Base-by-base conservation (phyloP, 768 basidiomycete genomes). In the Lentinula boryana region DNA sequence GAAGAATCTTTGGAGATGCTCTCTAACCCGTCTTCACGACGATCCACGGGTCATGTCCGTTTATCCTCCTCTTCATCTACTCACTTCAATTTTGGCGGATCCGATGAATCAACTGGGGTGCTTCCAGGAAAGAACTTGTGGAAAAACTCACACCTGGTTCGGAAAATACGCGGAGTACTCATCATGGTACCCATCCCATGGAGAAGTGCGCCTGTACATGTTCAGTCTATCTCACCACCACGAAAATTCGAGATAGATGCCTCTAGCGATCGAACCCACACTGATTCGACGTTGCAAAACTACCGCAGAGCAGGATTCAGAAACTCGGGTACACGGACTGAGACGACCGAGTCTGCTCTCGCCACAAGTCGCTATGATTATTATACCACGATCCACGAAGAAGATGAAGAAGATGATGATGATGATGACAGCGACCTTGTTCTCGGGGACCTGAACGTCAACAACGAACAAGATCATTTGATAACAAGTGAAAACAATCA, bases 161-260 rank as follows among this genome's bases (percentile, higher is more conserved):
- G 36, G 9, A 44, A 35, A 51, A 50, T 52, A 38, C 21, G 35
- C 5, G 15, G 51, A 8, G 44, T 31, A 8, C 15, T 54, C 3
- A 8, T 32, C 6, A n/a, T 49, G 7, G 12, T 57, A 2, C 44
- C 46, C 15, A 21, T 50, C 7, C 62, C 59, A 13, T 63, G 58
- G 59, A 61, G 63, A 48, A 63, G 62, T 50, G 60, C 58, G 27
- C 61, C 64, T n/a, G 67, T 64, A 38, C 54, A 55, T 12, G 68
- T 70, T 18, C 35, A 43, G 13, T 54, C 63, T 31, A 27, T 35
- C 12, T 16, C 13, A 0, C 50, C 64, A 8, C 54, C 63, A 49
- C 18, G 33, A 9, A 36, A 57, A 8, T 68, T 68, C 60, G 58
- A 61, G 49, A 65, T 69, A 41, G 68, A 69, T 56, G 64, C 61